Conservation (phyloP, 2,329 filamentous ascomycete genomes). For the Aspergillus fumigatus region DNA sequence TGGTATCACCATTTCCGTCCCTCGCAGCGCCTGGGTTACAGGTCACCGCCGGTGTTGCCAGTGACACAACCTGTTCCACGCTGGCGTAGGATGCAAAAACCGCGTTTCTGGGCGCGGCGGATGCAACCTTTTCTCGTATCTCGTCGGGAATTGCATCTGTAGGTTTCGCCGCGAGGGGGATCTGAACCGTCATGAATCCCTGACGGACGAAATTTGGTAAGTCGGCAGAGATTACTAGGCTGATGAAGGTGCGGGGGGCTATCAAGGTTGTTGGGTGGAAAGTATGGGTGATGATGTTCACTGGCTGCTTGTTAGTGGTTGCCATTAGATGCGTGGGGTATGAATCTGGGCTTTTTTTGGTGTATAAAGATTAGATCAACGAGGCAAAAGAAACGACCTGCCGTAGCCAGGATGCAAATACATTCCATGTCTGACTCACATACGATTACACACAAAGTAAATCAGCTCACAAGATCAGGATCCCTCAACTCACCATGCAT, state of each 20-base stretch:
- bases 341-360: no score
- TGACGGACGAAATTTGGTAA: constrained; percentile 6
- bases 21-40: not conserved
- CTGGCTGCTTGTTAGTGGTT: constrained; percentile 11
- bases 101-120: constrained; percentile 19
- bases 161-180: constrained; percentile 21
- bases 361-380: no score
- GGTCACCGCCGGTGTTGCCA: not conserved
- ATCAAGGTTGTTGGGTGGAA: constrained; percentile 31
- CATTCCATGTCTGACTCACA: no score
- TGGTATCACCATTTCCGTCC: not conserved
- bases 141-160: constrained; percentile 12
- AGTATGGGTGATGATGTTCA: constrained; percentile 34
- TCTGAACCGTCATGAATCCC: constrained; percentile 32
- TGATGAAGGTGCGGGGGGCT: constrained; percentile 30
- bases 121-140: constrained; percentile 18
- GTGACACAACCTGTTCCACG: constrained; percentile 27
- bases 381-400: no score
- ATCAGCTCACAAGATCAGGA: no score
- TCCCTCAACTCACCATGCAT: constrained; percentile 21
- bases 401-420: no score
- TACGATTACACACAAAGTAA: no score
- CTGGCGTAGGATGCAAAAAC: constrained; percentile 34
- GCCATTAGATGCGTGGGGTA: no score
- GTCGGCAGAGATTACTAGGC: constrained; percentile 27